These are phyloP conservation scores for Cyclaneusma minus DNA, from an alignment of 2,329 filamentous ascomycete species.

Conservation along the genomic window DNA sequence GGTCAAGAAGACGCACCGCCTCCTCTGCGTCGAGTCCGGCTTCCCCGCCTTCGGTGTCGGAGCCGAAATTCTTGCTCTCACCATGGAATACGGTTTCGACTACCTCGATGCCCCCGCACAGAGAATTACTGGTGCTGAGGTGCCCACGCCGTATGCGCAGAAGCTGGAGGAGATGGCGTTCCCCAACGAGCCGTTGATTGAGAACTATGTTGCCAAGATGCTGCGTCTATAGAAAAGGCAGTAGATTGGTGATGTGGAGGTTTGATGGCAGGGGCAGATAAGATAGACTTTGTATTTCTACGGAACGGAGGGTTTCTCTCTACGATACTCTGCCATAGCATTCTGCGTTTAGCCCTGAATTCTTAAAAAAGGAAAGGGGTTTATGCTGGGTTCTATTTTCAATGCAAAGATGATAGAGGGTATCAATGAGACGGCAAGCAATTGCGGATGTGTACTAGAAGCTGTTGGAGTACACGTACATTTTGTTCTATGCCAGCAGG, in stretches of 20 bases:
- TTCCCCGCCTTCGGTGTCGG: conserved; percentile 91
- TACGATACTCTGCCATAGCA: no score
- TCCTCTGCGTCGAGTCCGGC: conserved; percentile 86
- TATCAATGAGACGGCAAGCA: no score
- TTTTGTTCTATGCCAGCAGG: no score
- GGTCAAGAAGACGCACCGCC: conserved; percentile 93
- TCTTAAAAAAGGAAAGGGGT: no score
- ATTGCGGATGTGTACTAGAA: no score
- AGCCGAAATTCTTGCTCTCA: conserved; percentile 81
- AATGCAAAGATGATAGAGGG: no score
- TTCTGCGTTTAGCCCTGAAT: no score
- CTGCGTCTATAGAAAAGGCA: conserved; percentile 48
- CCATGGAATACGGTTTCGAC: conserved; percentile 97
- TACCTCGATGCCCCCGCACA: conserved; percentile 90
- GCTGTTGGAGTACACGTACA: no score
- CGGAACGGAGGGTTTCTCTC: no score
- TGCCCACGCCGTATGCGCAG: conserved; percentile 88
- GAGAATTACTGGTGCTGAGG: conserved; percentile 90
- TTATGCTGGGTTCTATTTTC: no score
- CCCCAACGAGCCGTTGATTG: conserved; percentile 79
- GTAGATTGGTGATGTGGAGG: conserved; percentile 1
- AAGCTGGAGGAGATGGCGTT: conserved; percentile 92
- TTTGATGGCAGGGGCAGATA: neutral
- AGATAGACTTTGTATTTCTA: no score
- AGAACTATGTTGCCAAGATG: conserved; percentile 78